Evolutionary conservation across 768 basidiomycete genomes (phyloP), one percentile per base, ranked within the genome.

Genomic region (Omphalotus guepiniiformis): DNA sequence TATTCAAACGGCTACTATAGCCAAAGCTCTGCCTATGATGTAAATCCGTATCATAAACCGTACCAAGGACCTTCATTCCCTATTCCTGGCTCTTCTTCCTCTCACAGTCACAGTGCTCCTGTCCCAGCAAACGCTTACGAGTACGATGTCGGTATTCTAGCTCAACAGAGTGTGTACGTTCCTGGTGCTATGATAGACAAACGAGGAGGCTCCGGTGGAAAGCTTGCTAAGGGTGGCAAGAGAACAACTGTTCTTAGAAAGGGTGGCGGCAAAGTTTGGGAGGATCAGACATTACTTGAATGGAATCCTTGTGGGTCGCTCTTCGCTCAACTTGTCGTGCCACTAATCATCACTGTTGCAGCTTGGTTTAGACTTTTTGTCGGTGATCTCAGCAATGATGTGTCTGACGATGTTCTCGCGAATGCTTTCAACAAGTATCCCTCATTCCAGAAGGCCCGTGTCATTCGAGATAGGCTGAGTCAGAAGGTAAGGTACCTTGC

Each of bases 361-460:
- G 93, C 90, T 12, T 97, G 94, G 94, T 99, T 95, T 71, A 82
- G 96, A 23, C 70, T 99, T 34, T 99, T 99, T 60, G 93, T 98
- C 18, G 96, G 96, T 34, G 95, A 99, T 65, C 78, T 98, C 28
- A 95, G 93, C 58, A 98, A 98, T 61, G 96, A 98, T 67, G 93
- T 98, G 34, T 93, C 92, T 41, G 96, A 98, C 60, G 92, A 96
- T 55, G 88, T 95, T 15, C 78, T 98, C 15, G 71, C 90, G 40
- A 90, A 89, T 55, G 94, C 94, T 12, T 99, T 99, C 68, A 85
- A 83, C 66, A 88, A 90, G 66, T 98, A 95, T 62, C 65, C 88
- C 0, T 92, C 92, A 8, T 99, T 97, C 69, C 81, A 82, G 67
- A 98, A 97, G 69, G 92, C 92, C 27, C 85, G 92, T 39, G 96